Base-by-base conservation (phyloP, 1,284 basidiomycete genomes). In the Boletus semigastroideus region DNA sequence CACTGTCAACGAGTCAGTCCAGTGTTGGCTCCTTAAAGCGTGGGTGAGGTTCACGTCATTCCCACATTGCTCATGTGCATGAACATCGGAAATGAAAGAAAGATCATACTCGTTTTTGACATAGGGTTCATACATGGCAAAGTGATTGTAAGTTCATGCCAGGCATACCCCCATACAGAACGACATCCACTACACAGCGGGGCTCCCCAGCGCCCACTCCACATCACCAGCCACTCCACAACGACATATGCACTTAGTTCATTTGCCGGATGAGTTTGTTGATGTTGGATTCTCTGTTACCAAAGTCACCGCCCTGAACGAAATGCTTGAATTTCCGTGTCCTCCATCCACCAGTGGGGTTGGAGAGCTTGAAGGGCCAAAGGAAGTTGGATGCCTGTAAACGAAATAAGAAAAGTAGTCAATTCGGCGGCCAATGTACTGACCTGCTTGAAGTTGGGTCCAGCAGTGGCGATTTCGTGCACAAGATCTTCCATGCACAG, bases 341-440 rank as follows among this genome's bases (percentile, higher is more conserved):
- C 76, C 92, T 89, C 94, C 94, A 99, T 67, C 97, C 97, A 64
- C 97, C 96, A 66, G 84, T 98, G 54, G 97, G 95, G 87, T 98
- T 98, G 63, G 94, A 97, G 58, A 99, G 90, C 77, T 99, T 98
- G 87, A 99, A 98, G 28, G 97, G 94, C 94, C 96, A 98, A 53
- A 99, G 86, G 85, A 95, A 94, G 79, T 93, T 93, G 64, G 90
- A 86, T 54, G 87, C 92, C 85, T 89, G n/a, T 51, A 41, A 36
- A 33, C 34, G 13, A 13, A 30, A 31, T 42, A 55, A 20, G 49
- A 30, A 52, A 38, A 46, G 19, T 7, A 4, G 19, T 38, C n/a
- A 12, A 17, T 31, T 25, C 30, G 17, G 4, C 25, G n/a, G 22
- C 25, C 22, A 52, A 46, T 22, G 12, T 58, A 72, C 74, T 64